phyloP scores from a whole-genome alignment of 306 rosid species.

The Potentilla sterilis region DNA sequence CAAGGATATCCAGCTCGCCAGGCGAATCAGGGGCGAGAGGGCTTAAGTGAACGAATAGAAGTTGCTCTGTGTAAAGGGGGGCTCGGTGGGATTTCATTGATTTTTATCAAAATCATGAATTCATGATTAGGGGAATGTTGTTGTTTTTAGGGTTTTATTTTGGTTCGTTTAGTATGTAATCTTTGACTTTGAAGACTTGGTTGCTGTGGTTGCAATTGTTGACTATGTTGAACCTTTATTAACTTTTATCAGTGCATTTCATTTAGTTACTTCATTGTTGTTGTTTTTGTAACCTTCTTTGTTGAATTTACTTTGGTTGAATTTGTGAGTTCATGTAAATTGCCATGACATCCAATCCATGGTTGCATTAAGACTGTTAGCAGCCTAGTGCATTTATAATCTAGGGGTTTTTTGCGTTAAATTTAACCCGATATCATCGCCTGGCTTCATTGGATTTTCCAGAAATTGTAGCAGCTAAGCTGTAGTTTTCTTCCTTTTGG shows the following conservation, averaged over 20 bases:
- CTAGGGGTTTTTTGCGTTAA: neutral
- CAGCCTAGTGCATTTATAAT: neutral
- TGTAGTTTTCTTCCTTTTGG: neutral
- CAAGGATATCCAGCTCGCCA: slow-evolving; percentile 43
- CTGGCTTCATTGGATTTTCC: neutral
- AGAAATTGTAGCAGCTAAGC: neutral
- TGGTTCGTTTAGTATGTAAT: neutral
- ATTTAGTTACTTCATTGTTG: neutral
- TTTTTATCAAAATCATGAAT: neutral
- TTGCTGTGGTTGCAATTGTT: slow-evolving; percentile 4
- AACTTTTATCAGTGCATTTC: neutral
- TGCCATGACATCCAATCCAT: neutral
- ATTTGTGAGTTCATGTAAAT: neutral
- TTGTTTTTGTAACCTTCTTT: neutral
- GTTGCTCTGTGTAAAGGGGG: neutral
- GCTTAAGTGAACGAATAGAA: slow-evolving; percentile 8
- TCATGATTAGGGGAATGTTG: neutral
- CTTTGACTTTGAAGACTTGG: neutral
- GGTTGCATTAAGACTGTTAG: neutral
- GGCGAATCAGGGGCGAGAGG: slow-evolving; percentile 40
- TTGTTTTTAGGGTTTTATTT: neutral
- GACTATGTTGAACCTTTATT: neutral
- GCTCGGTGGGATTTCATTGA: neutral
- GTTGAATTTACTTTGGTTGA: neutral
- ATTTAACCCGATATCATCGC: neutral